A percentile compares a stretch with the other conserved stretches of the same genome.
Evolutionary conservation across 305 asterid genomes (phyloP).

Genomic region (Andrographis paniculata): DNA sequence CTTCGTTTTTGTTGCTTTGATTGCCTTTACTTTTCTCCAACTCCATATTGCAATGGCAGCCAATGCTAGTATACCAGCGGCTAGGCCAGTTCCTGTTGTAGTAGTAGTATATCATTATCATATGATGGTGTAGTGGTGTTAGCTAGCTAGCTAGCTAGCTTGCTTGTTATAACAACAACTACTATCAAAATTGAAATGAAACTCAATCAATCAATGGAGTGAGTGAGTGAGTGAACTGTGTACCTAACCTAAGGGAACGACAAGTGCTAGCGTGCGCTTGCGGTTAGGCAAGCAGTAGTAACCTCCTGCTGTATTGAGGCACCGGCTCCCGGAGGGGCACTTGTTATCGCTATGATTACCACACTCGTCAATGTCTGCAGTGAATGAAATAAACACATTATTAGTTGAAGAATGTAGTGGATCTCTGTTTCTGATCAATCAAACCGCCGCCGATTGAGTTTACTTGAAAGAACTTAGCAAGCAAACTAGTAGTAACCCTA

Average conservation of each 20-base stretch:
- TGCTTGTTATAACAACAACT: too few species aligned
- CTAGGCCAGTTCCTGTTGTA: slow-evolving; percentile 17
- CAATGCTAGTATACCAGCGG: slow-evolving; percentile 10
- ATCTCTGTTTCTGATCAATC: too few species aligned
- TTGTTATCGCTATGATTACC: background rate
- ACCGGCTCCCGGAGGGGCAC: slow-evolving; percentile 9
- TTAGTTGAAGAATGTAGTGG: too few species aligned
- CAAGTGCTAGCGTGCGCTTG: background rate
- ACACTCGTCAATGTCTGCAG: slow-evolving; percentile 22
- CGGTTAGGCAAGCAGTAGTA: slow-evolving; percentile 12
- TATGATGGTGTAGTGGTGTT: too few species aligned
- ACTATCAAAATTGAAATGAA: too few species aligned
- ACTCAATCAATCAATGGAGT: too few species aligned
- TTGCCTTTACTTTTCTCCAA: slow-evolving; percentile 9
- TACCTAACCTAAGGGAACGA: slow-evolving; percentile 13
- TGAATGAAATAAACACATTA: background rate
- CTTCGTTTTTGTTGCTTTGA: slow-evolving; percentile 12
- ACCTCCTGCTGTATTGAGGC: slow-evolving; percentile 18
- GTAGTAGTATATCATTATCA: too few species aligned
- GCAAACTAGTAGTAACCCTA: background rate
- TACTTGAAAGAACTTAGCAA: background rate
- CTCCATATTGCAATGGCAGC: slow-evolving; percentile 12
- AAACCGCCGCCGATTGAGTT: background rate
- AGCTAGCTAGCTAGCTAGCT: too few species aligned
- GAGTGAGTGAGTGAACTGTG: too few species aligned